Conservation (phyloP, 164 flowering plant species). For the Aristolochia californica region DNA sequence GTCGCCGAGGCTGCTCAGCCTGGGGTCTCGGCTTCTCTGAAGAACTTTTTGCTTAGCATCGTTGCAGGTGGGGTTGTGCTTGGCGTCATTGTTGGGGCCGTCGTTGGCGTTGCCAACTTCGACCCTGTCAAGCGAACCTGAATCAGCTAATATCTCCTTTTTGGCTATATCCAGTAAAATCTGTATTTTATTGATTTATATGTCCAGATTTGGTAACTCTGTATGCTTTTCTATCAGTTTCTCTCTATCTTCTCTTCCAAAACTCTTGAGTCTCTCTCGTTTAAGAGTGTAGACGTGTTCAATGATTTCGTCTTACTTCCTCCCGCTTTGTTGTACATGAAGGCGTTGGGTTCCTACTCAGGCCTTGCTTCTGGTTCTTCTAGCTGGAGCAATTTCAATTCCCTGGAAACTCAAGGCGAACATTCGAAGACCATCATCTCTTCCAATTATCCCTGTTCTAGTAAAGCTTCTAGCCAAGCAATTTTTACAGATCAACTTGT, state of each 20-base stretch:
- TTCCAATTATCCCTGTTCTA: too few species aligned
- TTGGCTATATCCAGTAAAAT: background rate
- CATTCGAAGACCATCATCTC: too few species aligned
- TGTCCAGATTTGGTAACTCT: background rate
- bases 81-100: conserved; percentile 46
- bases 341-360: too few species aligned
- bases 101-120: conserved; percentile 68
- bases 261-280: background rate
- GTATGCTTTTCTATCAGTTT: too few species aligned
- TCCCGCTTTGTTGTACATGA: too few species aligned
- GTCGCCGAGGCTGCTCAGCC: conserved; percentile 63
- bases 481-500: too few species aligned
- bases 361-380: too few species aligned
- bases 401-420: too few species aligned
- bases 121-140: conserved; percentile 72
- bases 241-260: background rate
- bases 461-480: too few species aligned
- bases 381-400: too few species aligned
- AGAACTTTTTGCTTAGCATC: conserved; percentile 83
- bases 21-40: conserved; percentile 56
- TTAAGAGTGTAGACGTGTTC: background rate
- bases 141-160: conserved; percentile 2
- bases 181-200: background rate
- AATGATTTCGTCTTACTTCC: too few species aligned
- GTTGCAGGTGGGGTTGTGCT: conserved; percentile 67